phyloP scores from a whole-genome alignment of 495 filamentous ascomycete genomes.

The Margaritispora aquatica region DNA sequence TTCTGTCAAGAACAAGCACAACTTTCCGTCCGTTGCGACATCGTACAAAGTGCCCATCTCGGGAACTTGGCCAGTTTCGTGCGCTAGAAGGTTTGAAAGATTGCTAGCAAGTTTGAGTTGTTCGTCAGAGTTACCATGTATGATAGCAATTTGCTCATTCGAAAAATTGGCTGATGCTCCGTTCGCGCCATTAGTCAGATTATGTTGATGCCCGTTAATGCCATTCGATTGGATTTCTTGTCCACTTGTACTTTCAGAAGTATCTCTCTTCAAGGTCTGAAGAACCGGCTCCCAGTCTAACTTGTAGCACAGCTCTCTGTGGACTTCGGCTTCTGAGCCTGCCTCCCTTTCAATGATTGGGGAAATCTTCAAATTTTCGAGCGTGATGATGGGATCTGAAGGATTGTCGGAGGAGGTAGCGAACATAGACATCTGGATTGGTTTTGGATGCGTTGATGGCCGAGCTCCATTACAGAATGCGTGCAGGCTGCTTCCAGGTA shows the following conservation, averaged over 20 bases:
- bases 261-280: not conserved
- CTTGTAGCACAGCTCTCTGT: slow-evolving; percentile 33
- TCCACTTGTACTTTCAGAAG: not conserved
- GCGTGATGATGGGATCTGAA: slow-evolving; percentile 24
- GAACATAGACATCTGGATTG: slow-evolving; percentile 31
- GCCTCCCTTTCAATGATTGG: slow-evolving; percentile 27
- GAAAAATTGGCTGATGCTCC: not conserved
- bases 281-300: slow-evolving; percentile 27
- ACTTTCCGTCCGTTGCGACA: slow-evolving; percentile 3
- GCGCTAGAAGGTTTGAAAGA: not conserved
- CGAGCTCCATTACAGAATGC: slow-evolving; percentile 28
- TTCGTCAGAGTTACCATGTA: slow-evolving; percentile 31
- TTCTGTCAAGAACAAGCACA: slow-evolving; percentile 24
- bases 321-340: slow-evolving; percentile 17
- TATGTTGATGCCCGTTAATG: not conserved
- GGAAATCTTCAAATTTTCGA: slow-evolving; percentile 31
- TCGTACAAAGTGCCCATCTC: not conserved
- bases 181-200: not conserved
- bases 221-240: not conserved
- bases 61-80: not conserved
- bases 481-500: slow-evolving; percentile 26
- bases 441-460: slow-evolving; percentile 22
- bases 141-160: slow-evolving; percentile 27
- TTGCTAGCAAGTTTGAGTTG: slow-evolving; percentile 30
- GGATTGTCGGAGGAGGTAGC: slow-evolving; percentile 22